Base-by-base conservation (phyloP, 179 eudicot species). In the Dionaea muscipula region DNA sequence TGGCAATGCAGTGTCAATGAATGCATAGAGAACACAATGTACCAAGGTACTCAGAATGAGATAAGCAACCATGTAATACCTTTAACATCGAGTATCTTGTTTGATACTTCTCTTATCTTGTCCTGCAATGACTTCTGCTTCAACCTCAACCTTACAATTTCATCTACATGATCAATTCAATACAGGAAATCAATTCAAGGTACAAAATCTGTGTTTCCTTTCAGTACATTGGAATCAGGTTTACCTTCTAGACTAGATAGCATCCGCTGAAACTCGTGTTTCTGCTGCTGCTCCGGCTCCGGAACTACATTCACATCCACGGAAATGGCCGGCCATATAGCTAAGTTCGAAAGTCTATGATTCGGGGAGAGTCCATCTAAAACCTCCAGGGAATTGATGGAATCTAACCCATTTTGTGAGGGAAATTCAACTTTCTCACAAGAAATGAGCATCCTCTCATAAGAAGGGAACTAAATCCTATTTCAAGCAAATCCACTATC, bases 51-150 rank as follows among this genome's bases (percentile, higher is more conserved):
- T 50, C 55, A 46, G 21, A 43, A 24, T 19, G 12, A 39, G 57
- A 22, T 21, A 33, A 47, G 26, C 16, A 47, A 16, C 11, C 4
- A 40, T 20, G 22, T 10, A 36, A 53, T 68, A 83, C 93, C 93
- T 76, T 81, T 81, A 39, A 68, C 65, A 70, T 83, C 86, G 40
- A 83, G 56, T 55, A 81, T 78, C 74, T 78, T 80, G 72, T 80
- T 76, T 39, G 80, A 72, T 67, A 74, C 70, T 59, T 68, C 74
- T 66, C 84, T 76, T 51, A 86, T 64, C 67, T 76, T 83, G 27
- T 67, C 77, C 57, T 78, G 68, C 51, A 69, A 73, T 31, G 41
- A 48, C 61, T 49, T 76, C 63, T 69, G 74, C 59, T 70, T 74
- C 51, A 56, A 58, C 61, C 67, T 74, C 66, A 83, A 70, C 25